Evolutionary conservation across 2,329 filamentous ascomycete species (phyloP).

Genomic region (Lachnellula subtilissima): DNA sequence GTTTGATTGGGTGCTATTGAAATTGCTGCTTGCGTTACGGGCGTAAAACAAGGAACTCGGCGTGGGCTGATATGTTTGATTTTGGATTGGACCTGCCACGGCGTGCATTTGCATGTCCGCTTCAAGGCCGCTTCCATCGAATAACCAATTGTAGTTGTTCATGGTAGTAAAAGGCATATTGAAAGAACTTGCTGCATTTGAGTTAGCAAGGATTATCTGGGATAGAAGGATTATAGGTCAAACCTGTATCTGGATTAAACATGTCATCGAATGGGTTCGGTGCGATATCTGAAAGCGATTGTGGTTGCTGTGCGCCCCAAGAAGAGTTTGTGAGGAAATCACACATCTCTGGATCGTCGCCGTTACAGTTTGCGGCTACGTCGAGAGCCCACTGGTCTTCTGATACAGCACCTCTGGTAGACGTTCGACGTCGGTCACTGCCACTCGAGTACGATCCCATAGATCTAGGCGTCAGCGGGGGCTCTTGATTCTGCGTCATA

Average conservation of each 20-base stretch:
- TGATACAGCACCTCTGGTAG: neutral
- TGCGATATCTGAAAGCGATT: conserved; percentile 22
- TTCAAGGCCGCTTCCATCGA: conserved; percentile 41
- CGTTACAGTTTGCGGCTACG: neutral
- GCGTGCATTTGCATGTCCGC: conserved; percentile 16
- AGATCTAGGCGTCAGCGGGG: conserved; percentile 8
- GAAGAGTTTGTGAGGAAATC: conserved; percentile 25
- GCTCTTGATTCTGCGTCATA: neutral
- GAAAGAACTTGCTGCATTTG: conserved; percentile 49
- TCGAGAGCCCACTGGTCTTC: conserved; percentile 1
- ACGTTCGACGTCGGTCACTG: neutral
- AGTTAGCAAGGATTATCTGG: conserved; percentile 1
- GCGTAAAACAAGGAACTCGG: neutral
- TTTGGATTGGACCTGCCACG: conserved; percentile 22
- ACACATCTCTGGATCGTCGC: conserved; percentile 13
- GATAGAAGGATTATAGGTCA: neutral
- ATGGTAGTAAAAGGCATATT: conserved; percentile 62
- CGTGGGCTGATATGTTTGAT: neutral
- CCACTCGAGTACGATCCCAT: conserved; percentile 2
- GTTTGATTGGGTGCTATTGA: neutral
- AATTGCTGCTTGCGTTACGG: neutral
- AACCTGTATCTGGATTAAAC: conserved; percentile 52
- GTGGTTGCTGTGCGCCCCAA: conserved; percentile 25
- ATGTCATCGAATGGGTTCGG: conserved; percentile 46
- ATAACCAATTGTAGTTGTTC: conserved; percentile 59